A percentile compares a stretch with the other conserved stretches of the same genome.
Conservation (phyloP, 1,284 basidiomycete species). For the Leccinum laetum region DNA sequence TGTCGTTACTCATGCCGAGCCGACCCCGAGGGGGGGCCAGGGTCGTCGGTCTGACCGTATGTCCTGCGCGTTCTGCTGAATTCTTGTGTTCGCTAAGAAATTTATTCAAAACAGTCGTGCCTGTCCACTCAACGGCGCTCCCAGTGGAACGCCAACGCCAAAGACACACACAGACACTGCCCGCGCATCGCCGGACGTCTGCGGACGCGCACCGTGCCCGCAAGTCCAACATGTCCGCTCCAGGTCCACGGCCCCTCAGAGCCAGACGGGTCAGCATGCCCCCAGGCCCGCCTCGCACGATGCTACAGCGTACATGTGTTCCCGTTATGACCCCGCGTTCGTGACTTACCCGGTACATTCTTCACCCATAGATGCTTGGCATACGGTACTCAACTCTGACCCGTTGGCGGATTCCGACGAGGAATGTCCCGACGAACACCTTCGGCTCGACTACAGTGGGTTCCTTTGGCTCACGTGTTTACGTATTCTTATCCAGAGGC, state of each 20-base stretch:
- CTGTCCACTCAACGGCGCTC: slow-evolving; percentile 18
- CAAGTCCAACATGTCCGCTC: slow-evolving; percentile 23
- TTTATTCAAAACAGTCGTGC: slow-evolving; percentile 14
- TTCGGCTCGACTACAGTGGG: slow-evolving; percentile 65
- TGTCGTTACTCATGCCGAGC: slow-evolving; percentile 14
- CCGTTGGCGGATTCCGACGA: slow-evolving; percentile 73
- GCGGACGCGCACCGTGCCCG: slow-evolving; percentile 28
- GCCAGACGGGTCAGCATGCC: slow-evolving; percentile 26
- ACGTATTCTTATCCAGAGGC: slow-evolving; percentile 11
- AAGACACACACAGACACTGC: slow-evolving; percentile 22
- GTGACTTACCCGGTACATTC: slow-evolving; percentile 55
- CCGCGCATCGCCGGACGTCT: slow-evolving; percentile 29
- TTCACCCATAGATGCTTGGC: slow-evolving; percentile 58
- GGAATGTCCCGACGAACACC: slow-evolving; percentile 62
- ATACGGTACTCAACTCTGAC: slow-evolving; percentile 58
- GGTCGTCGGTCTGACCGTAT: slow-evolving; percentile 34
- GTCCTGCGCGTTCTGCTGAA: slow-evolving; percentile 5
- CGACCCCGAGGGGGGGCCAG: slow-evolving; percentile 21
- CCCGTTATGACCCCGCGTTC: slow-evolving; percentile 1
- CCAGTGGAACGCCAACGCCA: slow-evolving; percentile 27
- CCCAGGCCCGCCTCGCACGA: slow-evolving; percentile 33
- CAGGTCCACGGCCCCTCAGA: slow-evolving; percentile 23
- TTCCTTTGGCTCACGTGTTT: slow-evolving; percentile 18
- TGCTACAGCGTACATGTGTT: slow-evolving; percentile 52
- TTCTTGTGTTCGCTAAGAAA: slow-evolving; percentile 12